Conservation (phyloP, 306 rosid genomes). For the Comarum palustre region DNA sequence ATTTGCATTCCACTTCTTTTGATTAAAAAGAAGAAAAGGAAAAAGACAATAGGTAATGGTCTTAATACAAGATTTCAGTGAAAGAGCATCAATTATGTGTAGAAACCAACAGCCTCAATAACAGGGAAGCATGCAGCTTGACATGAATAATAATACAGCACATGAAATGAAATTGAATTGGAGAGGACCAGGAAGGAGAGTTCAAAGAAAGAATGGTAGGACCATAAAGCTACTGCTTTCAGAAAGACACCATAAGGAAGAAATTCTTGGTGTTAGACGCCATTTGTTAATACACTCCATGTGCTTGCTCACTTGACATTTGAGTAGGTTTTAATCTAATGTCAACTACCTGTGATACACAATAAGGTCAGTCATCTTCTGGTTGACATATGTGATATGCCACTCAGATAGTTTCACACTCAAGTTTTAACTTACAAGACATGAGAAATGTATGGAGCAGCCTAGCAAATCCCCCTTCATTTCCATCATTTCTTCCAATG, state of each 20-base stretch:
- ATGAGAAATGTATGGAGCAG: background rate
- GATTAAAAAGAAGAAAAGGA: background rate
- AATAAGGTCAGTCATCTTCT: background rate
- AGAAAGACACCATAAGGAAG: background rate
- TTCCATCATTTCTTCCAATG: background rate
- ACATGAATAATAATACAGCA: background rate
- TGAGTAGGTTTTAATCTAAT: background rate
- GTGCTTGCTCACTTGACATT: constrained; percentile 5
- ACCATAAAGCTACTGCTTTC: background rate
- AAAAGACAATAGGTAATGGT: background rate
- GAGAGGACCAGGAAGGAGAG: background rate
- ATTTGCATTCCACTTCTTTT: too few relatives aligned
- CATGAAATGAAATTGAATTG: background rate
- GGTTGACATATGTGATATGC: background rate
- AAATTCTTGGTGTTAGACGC: background rate
- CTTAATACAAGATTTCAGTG: background rate
- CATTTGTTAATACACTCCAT: background rate
- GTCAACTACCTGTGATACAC: constrained; percentile 5
- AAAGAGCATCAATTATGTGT: background rate
- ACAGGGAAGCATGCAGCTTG: background rate
- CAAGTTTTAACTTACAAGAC: background rate
- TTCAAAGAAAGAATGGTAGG: constrained; percentile 16
- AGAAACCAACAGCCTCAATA: background rate
- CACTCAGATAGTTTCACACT: background rate
- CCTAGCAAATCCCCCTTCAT: background rate